Percentiles rank a stretch among this genome's conserved stretches.
Conservation (phyloP, 1,284 basidiomycete genomes). For the Heterobasidion occidentale region DNA sequence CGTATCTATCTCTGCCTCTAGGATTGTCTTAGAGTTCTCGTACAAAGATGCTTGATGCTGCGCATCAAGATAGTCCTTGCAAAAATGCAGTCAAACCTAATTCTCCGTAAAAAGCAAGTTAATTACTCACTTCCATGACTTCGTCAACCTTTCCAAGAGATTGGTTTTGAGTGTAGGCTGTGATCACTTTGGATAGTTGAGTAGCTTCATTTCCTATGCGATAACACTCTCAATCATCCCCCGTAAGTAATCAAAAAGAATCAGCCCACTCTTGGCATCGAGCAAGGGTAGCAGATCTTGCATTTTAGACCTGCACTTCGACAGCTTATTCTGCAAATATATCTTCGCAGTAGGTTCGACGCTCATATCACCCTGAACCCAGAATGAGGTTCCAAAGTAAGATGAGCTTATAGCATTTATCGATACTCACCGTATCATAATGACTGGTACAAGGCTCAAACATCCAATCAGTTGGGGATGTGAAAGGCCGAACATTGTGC, state of each 20-base stretch:
- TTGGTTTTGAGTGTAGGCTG: constrained; percentile 43
- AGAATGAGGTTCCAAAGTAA: background rate
- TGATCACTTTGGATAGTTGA: constrained; percentile 40
- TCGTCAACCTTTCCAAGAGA: constrained; percentile 56
- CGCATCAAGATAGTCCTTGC: constrained; percentile 57
- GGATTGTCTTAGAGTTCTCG: constrained; percentile 49
- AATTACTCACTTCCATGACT: constrained; percentile 49
- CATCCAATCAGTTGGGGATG: constrained; percentile 51
- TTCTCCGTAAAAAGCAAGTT: constrained; percentile 2
- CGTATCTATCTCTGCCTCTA: constrained; percentile 18
- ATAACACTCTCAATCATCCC: background rate
- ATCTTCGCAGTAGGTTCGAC: constrained; percentile 63
- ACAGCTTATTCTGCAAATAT: constrained; percentile 72
- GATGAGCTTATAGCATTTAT: background rate
- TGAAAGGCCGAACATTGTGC: constrained; percentile 61
- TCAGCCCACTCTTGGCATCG: constrained; percentile 48
- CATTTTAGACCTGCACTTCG: constrained; percentile 47
- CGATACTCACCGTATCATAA: constrained; percentile 60
- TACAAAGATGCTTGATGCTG: constrained; percentile 54
- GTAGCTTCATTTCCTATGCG: constrained; percentile 47
- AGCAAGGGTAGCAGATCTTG: constrained; percentile 51
- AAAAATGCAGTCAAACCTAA: background rate
- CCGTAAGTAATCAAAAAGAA: background rate
- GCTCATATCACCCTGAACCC: constrained; percentile 47
- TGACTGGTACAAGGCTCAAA: constrained; percentile 72